These are phyloP conservation scores for Calonectria honghensis DNA, from an alignment of 2,329 filamentous ascomycete genomes.

Conservation along the genomic window DNA sequence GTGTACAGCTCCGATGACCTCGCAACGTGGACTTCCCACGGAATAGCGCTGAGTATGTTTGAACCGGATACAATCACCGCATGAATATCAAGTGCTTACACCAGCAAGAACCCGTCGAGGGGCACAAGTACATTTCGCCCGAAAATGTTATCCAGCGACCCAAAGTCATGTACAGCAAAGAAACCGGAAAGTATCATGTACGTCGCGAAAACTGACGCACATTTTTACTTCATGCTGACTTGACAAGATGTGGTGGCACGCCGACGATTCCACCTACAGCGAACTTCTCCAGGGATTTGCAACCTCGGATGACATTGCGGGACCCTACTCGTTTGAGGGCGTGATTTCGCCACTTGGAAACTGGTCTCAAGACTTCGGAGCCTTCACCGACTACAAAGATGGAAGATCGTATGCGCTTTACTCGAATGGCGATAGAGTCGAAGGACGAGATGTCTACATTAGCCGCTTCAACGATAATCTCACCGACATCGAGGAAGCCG, in stretches of 20 bases:
- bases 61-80: accelerated
- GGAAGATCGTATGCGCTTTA: constrained; percentile 74
- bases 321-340: constrained; percentile 73
- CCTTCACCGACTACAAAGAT: constrained; percentile 76
- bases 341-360: constrained; percentile 75
- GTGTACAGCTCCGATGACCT: constrained; percentile 78
- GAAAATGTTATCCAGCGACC: constrained; percentile 77
- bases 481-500: constrained; percentile 69
- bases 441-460: constrained; percentile 75
- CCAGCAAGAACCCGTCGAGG: constrained; percentile 67
- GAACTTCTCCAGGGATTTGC: constrained; percentile 75
- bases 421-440: constrained; percentile 73
- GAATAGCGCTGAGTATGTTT: constrained; percentile 71
- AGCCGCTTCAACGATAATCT: constrained; percentile 72
- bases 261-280: constrained; percentile 74
- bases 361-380: constrained; percentile 78
- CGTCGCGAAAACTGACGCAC: constrained; percentile 11
- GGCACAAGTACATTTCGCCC: constrained; percentile 73
- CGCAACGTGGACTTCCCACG: constrained; percentile 75
- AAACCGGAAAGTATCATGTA: constrained; percentile 74
- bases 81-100: neutral
- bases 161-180: constrained; percentile 76
- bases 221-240: neutral
- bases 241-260: constrained; percentile 75
- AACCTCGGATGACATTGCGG: constrained; percentile 69